These are phyloP conservation scores for Lactarius akahatsu DNA, from an alignment of 768 basidiomycete genomes.

Conservation along the genomic window DNA sequence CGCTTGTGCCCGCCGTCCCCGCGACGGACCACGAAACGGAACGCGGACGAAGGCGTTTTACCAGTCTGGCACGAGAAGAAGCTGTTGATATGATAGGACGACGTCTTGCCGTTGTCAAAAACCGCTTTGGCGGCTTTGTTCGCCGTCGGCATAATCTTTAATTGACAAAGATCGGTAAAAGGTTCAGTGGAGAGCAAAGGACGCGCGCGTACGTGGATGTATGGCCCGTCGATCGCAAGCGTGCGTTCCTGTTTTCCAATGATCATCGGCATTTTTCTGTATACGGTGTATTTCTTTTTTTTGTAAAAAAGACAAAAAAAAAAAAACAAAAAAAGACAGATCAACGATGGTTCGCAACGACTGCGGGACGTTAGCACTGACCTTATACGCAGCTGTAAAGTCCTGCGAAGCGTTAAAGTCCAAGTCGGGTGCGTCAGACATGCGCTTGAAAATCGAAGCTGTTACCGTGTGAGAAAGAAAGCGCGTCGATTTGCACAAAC, in stretches of 20 bases:
- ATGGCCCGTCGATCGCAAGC: slow-evolving; percentile 92
- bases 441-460: slow-evolving; percentile 94
- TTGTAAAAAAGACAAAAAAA: no score
- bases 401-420: slow-evolving; percentile 66
- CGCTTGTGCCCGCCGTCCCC: slow-evolving; percentile 76
- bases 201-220: slow-evolving; percentile 67
- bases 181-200: no score
- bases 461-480: neutral
- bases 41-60: slow-evolving; percentile 67
- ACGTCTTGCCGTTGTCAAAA: slow-evolving; percentile 86
- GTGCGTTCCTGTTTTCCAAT: slow-evolving; percentile 87
- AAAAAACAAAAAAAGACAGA: no score
- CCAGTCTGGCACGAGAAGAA: slow-evolving; percentile 80
- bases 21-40: slow-evolving; percentile 84
- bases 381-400: slow-evolving; percentile 85
- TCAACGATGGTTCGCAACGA: neutral
- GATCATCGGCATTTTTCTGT: slow-evolving; percentile 92
- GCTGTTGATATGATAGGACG: slow-evolving; percentile 89
- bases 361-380: slow-evolving; percentile 32
- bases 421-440: slow-evolving; percentile 61
- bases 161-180: no score
- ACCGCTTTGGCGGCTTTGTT: slow-evolving; percentile 70
- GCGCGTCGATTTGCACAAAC: neutral
- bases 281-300: slow-evolving; percentile 85
- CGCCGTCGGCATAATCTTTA: slow-evolving; percentile 83